Evolutionary conservation across 345 rosid species (phyloP).

Genomic region (Syzygium aqueum): DNA sequence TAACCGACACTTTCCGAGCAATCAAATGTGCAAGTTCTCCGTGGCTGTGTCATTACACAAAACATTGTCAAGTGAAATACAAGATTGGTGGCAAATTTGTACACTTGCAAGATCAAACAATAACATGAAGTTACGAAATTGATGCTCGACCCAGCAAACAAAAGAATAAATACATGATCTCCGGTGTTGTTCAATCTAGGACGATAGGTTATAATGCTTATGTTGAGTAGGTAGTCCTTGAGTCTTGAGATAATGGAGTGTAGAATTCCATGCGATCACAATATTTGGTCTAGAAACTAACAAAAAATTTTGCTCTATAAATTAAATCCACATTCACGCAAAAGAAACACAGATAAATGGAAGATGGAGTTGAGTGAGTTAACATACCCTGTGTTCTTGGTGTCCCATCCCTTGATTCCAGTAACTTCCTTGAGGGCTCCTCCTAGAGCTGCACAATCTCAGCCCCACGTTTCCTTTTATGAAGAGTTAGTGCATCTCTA

Average conservation of each 20-base stretch:
- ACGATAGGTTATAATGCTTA: not conserved
- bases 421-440: no score
- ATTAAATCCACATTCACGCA: not conserved
- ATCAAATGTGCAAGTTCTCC: no score
- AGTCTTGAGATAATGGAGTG: not conserved
- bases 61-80: not conserved
- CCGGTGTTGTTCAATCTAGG: no score
- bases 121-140: not conserved
- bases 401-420: no score
- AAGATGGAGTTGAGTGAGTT: no score
- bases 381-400: no score
- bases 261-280: not conserved
- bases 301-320: rapidly evolving
- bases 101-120: not conserved
- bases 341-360: no score
- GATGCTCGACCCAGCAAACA: rapidly evolving
- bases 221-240: not conserved
- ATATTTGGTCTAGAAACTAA: not conserved
- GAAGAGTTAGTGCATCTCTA: no score
- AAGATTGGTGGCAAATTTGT: not conserved
- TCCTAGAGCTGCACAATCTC: no score
- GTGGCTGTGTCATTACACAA: no score
- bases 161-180: not conserved
- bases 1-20: no score
- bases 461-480: no score